Evolutionary conservation across 768 basidiomycete genomes (phyloP), one percentile per base, ranked within the genome.

Genomic region (Basidioascus undulatus): DNA sequence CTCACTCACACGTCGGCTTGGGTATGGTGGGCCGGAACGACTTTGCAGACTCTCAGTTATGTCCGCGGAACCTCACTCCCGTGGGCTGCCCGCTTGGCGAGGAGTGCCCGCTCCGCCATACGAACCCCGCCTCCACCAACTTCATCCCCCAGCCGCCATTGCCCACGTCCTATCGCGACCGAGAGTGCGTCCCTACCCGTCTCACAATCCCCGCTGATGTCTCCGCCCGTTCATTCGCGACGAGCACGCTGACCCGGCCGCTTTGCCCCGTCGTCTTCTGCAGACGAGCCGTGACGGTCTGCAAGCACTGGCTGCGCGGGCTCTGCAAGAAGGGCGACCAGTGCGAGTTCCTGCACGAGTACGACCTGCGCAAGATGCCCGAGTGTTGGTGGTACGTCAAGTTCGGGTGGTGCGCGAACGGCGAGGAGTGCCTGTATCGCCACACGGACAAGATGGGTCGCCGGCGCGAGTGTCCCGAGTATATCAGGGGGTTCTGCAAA

Each of bases 321-420:
- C 66, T 98, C 15, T 96, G 92, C 61, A 96, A 96, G 63, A 96
- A 96, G 59, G 89, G 86, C 40, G 80, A 87, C 55, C 76, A 78
- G 20, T 98, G 92, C 62, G 92, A 96, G 62, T 98, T 96, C 59
- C 67, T 96, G 55, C 92, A 98, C 61, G 92, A 96, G 62, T 98
- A 94, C 64, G 92, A 96, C 57, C 68, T 98, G 38, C 64, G 92
- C 44, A 76, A 82, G 45, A 96, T 96, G 87, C 92, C 92, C 6
- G 83, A 94, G 57, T 96, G 92, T 53, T 92, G 84, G 76, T 96
- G 86, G 86, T 94, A 74, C 58, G 82, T 82, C 39, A 92, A 89
- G 58, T 87, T 84, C 53, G 92, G 92, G 13, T 96, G 86, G 59
- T 96, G 92, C 57, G 81, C 82, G 20, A 76, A 86, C 16, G 89